Evolutionary conservation across 441 rosid species (phyloP).

Genomic region (Erodium trifolium): DNA sequence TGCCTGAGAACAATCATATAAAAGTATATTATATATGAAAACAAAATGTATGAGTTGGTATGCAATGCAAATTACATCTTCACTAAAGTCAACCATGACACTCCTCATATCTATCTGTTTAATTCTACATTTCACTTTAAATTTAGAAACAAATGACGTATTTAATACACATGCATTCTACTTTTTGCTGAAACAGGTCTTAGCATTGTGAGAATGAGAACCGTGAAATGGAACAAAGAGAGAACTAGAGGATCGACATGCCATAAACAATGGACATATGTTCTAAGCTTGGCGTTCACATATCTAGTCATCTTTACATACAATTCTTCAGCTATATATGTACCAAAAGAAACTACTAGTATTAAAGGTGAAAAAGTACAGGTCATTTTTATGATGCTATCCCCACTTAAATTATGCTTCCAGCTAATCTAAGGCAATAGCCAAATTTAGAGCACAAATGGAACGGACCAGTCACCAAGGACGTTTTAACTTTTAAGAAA

Average conservation of each 20-base stretch:
- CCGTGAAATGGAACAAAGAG: background rate
- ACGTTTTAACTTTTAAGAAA: background rate
- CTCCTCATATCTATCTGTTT: too few relatives aligned
- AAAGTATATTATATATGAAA: background rate
- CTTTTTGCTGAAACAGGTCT: background rate
- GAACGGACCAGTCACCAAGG: background rate
- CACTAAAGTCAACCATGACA: too few relatives aligned
- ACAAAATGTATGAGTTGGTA: background rate
- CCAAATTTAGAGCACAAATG: background rate
- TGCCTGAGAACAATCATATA: background rate
- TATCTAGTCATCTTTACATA: too few relatives aligned
- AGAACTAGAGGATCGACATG: background rate
- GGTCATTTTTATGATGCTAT: background rate
- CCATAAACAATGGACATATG: background rate
- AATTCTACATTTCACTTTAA: too few relatives aligned
- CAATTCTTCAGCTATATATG: background rate
- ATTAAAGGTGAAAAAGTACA: background rate
- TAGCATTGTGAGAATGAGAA: background rate
- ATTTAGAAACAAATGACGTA: background rate
- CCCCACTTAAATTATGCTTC: background rate
- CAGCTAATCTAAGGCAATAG: background rate
- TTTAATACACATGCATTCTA: background rate
- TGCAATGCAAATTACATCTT: too few relatives aligned
- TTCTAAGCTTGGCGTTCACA: background rate
- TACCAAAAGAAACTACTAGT: background rate